Conservation (phyloP, 306 rosid genomes). For the Echinosophora koreensis region DNA sequence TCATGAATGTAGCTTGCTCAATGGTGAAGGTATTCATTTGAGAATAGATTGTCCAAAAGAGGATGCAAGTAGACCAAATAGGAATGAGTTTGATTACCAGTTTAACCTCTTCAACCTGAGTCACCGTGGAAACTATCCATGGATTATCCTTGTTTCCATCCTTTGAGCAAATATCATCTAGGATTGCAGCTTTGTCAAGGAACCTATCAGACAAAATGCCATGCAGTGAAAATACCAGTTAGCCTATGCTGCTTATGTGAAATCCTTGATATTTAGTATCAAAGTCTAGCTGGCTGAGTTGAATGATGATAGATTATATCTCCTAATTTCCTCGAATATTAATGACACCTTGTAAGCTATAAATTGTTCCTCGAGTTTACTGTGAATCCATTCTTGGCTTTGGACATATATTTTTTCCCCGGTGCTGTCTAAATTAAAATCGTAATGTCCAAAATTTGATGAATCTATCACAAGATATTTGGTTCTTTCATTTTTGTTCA, state of each 20-base stretch:
- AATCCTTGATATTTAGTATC: neutral
- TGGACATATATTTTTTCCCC: neutral
- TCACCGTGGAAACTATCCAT: conserved; percentile 82
- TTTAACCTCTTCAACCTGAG: conserved; percentile 90
- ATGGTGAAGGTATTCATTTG: conserved; percentile 94
- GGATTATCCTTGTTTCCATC: conserved; percentile 56
- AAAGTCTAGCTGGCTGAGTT: neutral
- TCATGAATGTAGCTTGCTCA: conserved; percentile 97
- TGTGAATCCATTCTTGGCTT: neutral
- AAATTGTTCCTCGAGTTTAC: neutral
- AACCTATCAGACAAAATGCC: conserved; percentile 57
- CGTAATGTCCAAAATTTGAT: conserved; percentile 17
- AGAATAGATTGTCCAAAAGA: conserved; percentile 94
- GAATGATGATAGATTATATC: neutral
- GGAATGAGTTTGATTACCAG: conserved; percentile 88
- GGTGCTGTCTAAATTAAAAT: conserved; percentile 3
- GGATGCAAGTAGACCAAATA: conserved; percentile 94
- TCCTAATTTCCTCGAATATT: neutral
- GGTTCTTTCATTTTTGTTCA: neutral
- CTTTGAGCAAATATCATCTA: conserved; percentile 55
- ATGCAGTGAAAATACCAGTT: conserved; percentile 33
- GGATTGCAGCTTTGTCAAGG: conserved; percentile 92
- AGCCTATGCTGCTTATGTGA: neutral
- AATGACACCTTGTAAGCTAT: neutral
- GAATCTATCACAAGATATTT: neutral